Evolutionary conservation across 2,329 filamentous ascomycete species (phyloP), one percentile per base, ranked within the genome.

Genomic region (Aureobasidium lini): DNA sequence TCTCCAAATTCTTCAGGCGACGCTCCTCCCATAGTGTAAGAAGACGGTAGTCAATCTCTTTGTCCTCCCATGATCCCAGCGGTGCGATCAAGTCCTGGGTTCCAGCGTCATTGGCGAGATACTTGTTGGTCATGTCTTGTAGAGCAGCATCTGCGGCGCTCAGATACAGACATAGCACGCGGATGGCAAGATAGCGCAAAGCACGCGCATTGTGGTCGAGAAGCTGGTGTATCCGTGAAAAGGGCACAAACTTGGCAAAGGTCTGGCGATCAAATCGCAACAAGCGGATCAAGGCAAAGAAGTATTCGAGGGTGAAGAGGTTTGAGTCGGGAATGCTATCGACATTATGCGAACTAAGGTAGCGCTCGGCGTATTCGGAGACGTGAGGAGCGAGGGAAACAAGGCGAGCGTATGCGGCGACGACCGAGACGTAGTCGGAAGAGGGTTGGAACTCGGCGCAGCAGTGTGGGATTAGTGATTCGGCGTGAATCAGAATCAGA

Each of bases 321-420:
- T 37, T 64, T 15, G 64, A 60, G 32, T 64, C 60, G 23, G 46
- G 9, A 49, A 39, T 23, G 32, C 39, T 15, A 32, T 43, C 36
- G 53, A 49, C 44, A 59, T 52, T 44, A 37, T 59, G 57, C 23
- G 39, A 37, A 28, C 52, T 34, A 23, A 64, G 57, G 42, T 53
- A 61, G n/a, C 78, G 77, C 73, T 86, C 82, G 62, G 90, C 81
- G 71, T 91, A 89, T 61, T 85, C 82, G 57, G 86, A 84, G 44
- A 97, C 79, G 69, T 93, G 84, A 53, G 90, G 88, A 64, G 89
- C 88, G 77, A 94, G 86, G 16, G 90, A 89, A 66, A 96, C 72
- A 63, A 96, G 80, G 68, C 88, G 83, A 62, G 89, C 87, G 75
- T 96, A 88, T 34, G 89, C 87, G 59, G 86, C 81, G 63, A 93